phyloP scores from a whole-genome alignment of 257 asterid species.

The Cynanchum wilfordii region DNA sequence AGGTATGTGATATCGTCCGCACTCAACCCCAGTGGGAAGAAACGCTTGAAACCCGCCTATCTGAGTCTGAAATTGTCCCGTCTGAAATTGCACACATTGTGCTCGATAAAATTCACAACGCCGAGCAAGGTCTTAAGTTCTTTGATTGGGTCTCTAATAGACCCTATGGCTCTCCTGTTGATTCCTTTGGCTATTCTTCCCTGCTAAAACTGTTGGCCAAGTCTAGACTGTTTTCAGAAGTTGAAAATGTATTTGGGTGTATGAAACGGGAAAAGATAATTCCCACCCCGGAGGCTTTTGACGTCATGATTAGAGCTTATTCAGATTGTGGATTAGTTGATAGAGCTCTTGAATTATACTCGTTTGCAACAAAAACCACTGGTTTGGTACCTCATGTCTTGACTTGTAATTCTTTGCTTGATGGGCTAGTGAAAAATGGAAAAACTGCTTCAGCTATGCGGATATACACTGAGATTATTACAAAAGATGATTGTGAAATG shows the following conservation, averaged over 20 bases:
- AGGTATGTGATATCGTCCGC: conserved; percentile 59
- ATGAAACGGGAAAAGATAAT: conserved; percentile 51
- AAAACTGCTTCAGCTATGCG: conserved; percentile 44
- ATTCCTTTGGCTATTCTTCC: conserved; percentile 75
- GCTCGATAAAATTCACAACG: conserved; percentile 82
- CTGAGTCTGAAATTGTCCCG: conserved; percentile 54
- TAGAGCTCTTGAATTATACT: conserved; percentile 57
- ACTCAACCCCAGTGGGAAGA: conserved; percentile 53
- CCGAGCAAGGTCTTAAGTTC: conserved; percentile 67
- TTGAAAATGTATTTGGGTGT: conserved; percentile 47
- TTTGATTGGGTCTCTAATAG: conserved; percentile 50
- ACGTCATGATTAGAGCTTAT: conserved; percentile 50
- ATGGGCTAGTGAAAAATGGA: conserved; percentile 58
- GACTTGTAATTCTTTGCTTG: conserved; percentile 76
- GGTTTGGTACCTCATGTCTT: conserved; percentile 44
- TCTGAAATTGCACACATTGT: conserved; percentile 75
- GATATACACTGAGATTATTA: conserved; percentile 52
- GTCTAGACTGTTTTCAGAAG: conserved; percentile 46
- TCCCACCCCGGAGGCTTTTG: conserved; percentile 68
- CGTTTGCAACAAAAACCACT: conserved; percentile 35
- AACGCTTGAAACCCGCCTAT: conserved; percentile 47
- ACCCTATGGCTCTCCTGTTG: conserved; percentile 40
- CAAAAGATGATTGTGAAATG: conserved; percentile 38
- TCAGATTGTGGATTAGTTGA: conserved; percentile 46
- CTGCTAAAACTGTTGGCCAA: conserved; percentile 76